A percentile compares a stretch with the other conserved stretches of the same genome.
Evolutionary conservation across 2,329 filamentous ascomycete genomes (phyloP).

Genomic region (Cercospora citrullina): DNA sequence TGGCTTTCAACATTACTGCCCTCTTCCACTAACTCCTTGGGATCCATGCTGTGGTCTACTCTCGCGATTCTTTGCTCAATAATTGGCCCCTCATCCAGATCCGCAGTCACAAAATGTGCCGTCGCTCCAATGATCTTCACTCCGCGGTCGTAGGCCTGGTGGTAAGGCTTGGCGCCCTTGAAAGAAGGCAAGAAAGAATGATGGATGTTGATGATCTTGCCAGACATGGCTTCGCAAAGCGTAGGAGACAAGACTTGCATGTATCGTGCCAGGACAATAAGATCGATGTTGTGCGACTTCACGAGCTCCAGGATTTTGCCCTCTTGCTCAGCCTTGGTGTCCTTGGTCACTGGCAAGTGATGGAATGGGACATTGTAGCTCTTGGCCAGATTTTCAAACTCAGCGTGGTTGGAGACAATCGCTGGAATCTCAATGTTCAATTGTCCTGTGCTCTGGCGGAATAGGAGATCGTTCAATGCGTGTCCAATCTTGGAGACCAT

Average conservation of each 20-base stretch:
- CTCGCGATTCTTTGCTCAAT: slow-evolving; percentile 80
- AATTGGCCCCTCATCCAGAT: slow-evolving; percentile 82
- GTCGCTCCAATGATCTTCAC: slow-evolving; percentile 88
- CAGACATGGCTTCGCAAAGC: slow-evolving; percentile 76
- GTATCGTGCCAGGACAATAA: slow-evolving; percentile 79
- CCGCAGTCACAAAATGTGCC: slow-evolving; percentile 81
- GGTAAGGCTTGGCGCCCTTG: slow-evolving; percentile 86
- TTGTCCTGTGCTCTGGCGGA: slow-evolving; percentile 73
- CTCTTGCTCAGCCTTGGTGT: slow-evolving; percentile 76
- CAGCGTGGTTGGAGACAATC: slow-evolving; percentile 80
- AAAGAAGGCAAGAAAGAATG: slow-evolving; percentile 83
- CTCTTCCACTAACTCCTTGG: slow-evolving; percentile 75
- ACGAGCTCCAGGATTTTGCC: slow-evolving; percentile 69
- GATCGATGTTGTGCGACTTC: slow-evolving; percentile 67
- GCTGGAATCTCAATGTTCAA: slow-evolving; percentile 73
- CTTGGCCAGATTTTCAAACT: slow-evolving; percentile 66
- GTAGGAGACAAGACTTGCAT: slow-evolving; percentile 81
- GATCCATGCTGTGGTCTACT: slow-evolving; percentile 73
- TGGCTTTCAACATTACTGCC: slow-evolving; percentile 83
- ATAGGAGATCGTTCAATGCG: slow-evolving; percentile 80
- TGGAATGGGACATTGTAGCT: slow-evolving; percentile 77
- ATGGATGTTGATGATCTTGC: slow-evolving; percentile 89
- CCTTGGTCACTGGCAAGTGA: slow-evolving; percentile 76
- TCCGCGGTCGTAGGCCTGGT: slow-evolving; percentile 81
- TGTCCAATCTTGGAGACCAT: slow-evolving; percentile 90